Conservation (phyloP, 108 stramenopile species). For the Hondaea fermentalgiana region DNA sequence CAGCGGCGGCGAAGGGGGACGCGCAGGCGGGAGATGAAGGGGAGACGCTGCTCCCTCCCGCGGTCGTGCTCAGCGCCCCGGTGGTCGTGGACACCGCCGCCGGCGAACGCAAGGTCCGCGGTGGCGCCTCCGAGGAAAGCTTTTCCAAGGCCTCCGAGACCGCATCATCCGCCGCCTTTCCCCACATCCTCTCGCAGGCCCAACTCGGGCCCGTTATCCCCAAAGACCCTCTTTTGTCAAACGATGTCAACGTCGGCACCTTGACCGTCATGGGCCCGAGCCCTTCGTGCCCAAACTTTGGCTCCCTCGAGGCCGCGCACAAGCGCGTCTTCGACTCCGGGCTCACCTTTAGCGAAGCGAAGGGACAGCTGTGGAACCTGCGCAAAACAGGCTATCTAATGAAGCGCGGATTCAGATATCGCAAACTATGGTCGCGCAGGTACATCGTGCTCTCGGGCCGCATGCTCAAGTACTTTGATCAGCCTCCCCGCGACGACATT, state of each 20-base stretch:
- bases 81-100: not conserved
- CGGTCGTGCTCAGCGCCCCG: no score
- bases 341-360: constrained; percentile 12
- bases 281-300: constrained; percentile 7
- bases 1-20: no score
- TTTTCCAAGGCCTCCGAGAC: not conserved
- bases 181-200: not conserved
- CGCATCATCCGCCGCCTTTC: not conserved
- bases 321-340: not conserved
- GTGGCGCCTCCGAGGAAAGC: not conserved
- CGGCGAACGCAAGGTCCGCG: not conserved
- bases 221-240: not conserved
- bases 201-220: not conserved
- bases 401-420: not conserved
- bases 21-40: no score
- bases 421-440: not conserved
- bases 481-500: not conserved
- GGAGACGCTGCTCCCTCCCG: no score
- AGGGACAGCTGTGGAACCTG: not conserved
- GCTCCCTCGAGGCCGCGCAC: constrained; percentile 1
- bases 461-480: constrained; percentile 3
- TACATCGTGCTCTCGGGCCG: constrained; percentile 6
- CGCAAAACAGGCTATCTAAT: not conserved
- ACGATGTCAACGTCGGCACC: no score
- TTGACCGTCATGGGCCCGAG: not conserved